These are phyloP conservation scores for Neurospora intermedia DNA, from an alignment of 495 filamentous ascomycete species.

Conservation along the genomic window DNA sequence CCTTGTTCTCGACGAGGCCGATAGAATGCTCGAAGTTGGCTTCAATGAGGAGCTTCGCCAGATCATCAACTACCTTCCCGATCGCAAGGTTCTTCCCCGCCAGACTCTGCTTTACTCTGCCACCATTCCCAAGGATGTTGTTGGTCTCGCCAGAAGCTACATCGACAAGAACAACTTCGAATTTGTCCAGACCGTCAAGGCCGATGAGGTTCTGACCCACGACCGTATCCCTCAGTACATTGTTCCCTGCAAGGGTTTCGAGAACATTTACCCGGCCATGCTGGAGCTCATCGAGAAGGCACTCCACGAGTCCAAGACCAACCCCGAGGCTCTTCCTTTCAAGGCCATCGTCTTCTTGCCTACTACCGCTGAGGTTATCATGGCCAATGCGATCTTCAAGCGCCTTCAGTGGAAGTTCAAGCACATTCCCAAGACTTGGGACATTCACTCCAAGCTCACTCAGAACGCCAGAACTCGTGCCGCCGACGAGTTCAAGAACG, in stretches of 20 bases:
- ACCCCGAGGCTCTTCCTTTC: slow-evolving; percentile 49
- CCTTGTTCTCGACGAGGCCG: slow-evolving; percentile 91
- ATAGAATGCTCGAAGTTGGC: slow-evolving; percentile 81
- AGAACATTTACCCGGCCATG: slow-evolving; percentile 65
- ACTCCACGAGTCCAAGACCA: slow-evolving; percentile 23
- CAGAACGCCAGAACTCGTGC: slow-evolving; percentile 55
- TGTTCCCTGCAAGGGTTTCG: slow-evolving; percentile 51
- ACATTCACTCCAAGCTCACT: slow-evolving; percentile 73
- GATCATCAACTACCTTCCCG: slow-evolving; percentile 59
- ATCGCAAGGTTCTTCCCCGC: slow-evolving; percentile 45
- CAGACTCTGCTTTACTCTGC: slow-evolving; percentile 94
- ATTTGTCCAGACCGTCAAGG: slow-evolving; percentile 71
- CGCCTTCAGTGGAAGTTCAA: slow-evolving; percentile 30
- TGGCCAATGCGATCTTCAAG: slow-evolving; percentile 51
- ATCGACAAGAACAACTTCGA: slow-evolving; percentile 51
- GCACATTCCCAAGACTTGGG: slow-evolving; percentile 34
- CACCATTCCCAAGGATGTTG: slow-evolving; percentile 75
- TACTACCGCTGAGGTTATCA: slow-evolving; percentile 57
- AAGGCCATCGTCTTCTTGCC: slow-evolving; percentile 91
- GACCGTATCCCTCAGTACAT: slow-evolving; percentile 69
- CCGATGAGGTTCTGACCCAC: slow-evolving; percentile 76
- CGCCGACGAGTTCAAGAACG: slow-evolving; percentile 59
- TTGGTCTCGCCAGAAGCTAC: slow-evolving; percentile 55
- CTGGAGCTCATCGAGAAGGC: slow-evolving; percentile 61
- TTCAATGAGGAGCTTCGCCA: slow-evolving; percentile 68